Base-by-base conservation (phyloP, 495 filamentous ascomycete species). In the Aspergillus nidulans region DNA sequence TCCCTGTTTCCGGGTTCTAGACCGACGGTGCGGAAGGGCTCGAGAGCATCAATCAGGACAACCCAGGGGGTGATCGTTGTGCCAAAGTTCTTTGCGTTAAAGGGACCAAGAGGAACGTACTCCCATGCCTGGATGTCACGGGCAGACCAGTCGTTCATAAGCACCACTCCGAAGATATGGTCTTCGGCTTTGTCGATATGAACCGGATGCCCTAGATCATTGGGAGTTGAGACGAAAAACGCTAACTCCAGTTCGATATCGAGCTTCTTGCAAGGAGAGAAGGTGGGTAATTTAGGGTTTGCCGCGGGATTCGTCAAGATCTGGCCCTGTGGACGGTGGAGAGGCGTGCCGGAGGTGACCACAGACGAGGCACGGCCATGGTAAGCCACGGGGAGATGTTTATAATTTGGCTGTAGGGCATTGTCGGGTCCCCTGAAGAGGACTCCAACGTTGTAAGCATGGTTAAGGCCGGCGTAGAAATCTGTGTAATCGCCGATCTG, bases 101-200 rank as follows among this genome's bases (percentile, higher is more conserved):
- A 96, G 1, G 92, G 92, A 0, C 89, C 89, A 21, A 94, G 71
- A 3, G 89, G 89, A 2, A 90, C 73, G 60, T 92, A 95, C 71
- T 97, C 92, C 91, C 91, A 97, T 5, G 78, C 76, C 68, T 97
- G 92, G 41, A 97, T 86, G 64, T 97, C 92, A 47, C 92, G 77
- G 9, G 91, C 92, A 56, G 86, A 91, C 92, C 92, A 97, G 69
- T 97, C 92, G 69, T 97, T 97, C 77, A 97, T 80, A 45, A 97
- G 73, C 2, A 96, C 92, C 24, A 91, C 75, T 5, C 92, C 92
- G 69, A 96, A 96, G 34, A 97, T 80, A 61, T 82, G 75, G 36
- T 92, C 83, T 49, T 86, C 83, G 0, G 92, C 92, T 32, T 88
- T 70, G 24, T 81, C 63, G 18, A 95, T 77, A 4, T 69, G 62